Conservation (phyloP, 1,284 basidiomycete species). For the Ceratobasidium sp. region DNA sequence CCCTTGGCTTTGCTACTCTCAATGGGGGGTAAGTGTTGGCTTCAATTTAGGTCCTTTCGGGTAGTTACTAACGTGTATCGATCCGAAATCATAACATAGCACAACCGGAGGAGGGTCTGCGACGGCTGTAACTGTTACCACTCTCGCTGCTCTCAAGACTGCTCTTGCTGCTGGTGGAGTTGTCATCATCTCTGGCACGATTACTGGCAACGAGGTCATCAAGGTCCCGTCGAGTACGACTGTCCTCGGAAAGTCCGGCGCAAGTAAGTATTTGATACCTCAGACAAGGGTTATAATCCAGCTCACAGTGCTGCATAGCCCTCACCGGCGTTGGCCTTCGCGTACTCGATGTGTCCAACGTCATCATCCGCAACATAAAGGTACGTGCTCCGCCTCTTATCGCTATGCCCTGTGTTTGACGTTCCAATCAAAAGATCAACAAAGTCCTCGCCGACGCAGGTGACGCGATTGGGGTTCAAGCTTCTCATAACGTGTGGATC, state of each 20-base stretch:
- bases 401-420: too few relatives aligned
- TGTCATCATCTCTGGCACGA: constrained; percentile 56
- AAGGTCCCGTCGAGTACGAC: constrained; percentile 62
- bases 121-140: constrained; percentile 4
- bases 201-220: constrained; percentile 61
- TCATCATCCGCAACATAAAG: constrained; percentile 66
- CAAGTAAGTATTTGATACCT: constrained; percentile 27
- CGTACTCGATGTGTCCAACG: constrained; percentile 61
- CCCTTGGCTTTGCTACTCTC: constrained; percentile 23
- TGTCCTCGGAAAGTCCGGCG: constrained; percentile 57
- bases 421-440: constrained; percentile 59
- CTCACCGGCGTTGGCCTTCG: constrained; percentile 62
- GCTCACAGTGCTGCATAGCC: constrained; percentile 33
- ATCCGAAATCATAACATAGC: background rate
- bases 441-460: constrained; percentile 64
- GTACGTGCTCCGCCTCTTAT: constrained; percentile 52
- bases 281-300: too few relatives aligned
- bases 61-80: background rate
- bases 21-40: constrained; percentile 8
- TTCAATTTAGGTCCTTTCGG: background rate
- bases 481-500: constrained; percentile 62
- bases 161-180: background rate
- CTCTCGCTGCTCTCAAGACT: constrained; percentile 9
- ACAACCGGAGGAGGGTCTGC: constrained; percentile 36
- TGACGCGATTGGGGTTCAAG: constrained; percentile 61